phyloP scores from a whole-genome alignment of 2,329 filamentous ascomycete species.

The Penicillium oxalicum region DNA sequence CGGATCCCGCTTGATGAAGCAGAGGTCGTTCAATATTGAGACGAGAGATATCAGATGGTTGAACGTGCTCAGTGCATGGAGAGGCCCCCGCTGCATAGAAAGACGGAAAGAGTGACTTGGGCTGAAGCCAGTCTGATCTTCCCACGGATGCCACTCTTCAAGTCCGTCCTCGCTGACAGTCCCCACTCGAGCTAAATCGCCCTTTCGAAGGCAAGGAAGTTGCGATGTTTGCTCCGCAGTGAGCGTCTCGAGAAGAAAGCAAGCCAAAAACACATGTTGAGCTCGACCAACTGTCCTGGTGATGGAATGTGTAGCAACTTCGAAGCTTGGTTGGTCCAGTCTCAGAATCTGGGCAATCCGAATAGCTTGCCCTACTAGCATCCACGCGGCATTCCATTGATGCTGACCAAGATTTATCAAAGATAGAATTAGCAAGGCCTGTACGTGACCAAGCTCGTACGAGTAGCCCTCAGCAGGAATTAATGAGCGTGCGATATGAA shows the following conservation, averaged over 20 bases:
- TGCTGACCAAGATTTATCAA: slow-evolving; percentile 58
- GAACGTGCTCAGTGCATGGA: slow-evolving; percentile 48
- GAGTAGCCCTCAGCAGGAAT: slow-evolving; percentile 47
- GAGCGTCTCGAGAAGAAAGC: slow-evolving; percentile 50
- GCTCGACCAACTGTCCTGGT: slow-evolving; percentile 32
- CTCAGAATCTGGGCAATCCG: slow-evolving; percentile 38
- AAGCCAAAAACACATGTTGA: slow-evolving; percentile 47
- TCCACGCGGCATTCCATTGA: slow-evolving; percentile 55
- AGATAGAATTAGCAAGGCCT: slow-evolving; percentile 54
- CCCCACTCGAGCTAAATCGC: slow-evolving; percentile 45
- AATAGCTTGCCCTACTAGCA: slow-evolving; percentile 59
- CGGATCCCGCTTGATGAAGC: slow-evolving; percentile 21
- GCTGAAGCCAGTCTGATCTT: slow-evolving; percentile 40
- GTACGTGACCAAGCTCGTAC: slow-evolving; percentile 48
- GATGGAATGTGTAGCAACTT: slow-evolving; percentile 39
- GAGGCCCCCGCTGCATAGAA: slow-evolving; percentile 33
- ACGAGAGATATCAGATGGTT: slow-evolving; percentile 44
- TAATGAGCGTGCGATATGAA: slow-evolving; percentile 31
- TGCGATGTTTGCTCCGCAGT: slow-evolving; percentile 44
- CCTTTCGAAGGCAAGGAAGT: slow-evolving; percentile 44
- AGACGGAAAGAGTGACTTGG: slow-evolving; percentile 20
- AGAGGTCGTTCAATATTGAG: slow-evolving; percentile 30
- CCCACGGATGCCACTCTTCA: slow-evolving; percentile 72
- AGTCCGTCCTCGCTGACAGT: slow-evolving; percentile 58
- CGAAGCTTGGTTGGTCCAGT: slow-evolving; percentile 41